Percentiles rank a stretch among this genome's conserved stretches.
Conservation (phyloP, 2,329 filamentous ascomycete species). For the Periconia digitata region DNA sequence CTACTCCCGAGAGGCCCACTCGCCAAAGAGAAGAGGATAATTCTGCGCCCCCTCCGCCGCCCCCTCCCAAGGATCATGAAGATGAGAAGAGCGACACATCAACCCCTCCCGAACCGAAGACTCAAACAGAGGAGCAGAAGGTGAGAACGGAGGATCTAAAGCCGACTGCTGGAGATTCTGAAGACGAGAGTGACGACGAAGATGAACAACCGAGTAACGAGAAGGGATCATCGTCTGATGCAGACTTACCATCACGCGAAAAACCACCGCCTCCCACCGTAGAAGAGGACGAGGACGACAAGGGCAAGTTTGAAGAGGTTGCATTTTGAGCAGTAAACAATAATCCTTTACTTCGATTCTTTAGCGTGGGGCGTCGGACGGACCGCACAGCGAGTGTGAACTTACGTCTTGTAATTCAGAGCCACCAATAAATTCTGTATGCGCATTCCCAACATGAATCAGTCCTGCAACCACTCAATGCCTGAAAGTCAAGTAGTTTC, state of each 20-base stretch:
- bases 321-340: constrained; percentile 18
- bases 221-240: constrained; percentile 30
- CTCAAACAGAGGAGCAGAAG: constrained; percentile 35
- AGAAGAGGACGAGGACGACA: constrained; percentile 33
- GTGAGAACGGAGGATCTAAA: constrained; percentile 37
- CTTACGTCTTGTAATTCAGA: constrained; percentile 5
- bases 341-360: neutral
- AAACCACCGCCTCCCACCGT: constrained; percentile 29
- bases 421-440: neutral
- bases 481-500: too few species aligned
- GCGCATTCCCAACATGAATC: neutral
- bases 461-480: neutral
- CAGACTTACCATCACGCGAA: constrained; percentile 29
- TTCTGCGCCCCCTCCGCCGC: constrained; percentile 31
- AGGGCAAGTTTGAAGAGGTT: constrained; percentile 40
- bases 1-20: constrained; percentile 49
- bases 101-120: constrained; percentile 34
- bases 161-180: constrained; percentile 21
- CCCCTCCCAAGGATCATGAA: constrained; percentile 36
- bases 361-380: constrained; percentile 1
- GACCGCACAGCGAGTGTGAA: neutral
- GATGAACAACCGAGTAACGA: constrained; percentile 29
- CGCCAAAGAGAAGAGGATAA: constrained; percentile 24
- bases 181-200: constrained; percentile 27
- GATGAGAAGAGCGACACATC: constrained; percentile 19